These are phyloP conservation scores for Plectosphaerella sp. DNA, from an alignment of 2,329 filamentous ascomycete species.

Conservation along the genomic window DNA sequence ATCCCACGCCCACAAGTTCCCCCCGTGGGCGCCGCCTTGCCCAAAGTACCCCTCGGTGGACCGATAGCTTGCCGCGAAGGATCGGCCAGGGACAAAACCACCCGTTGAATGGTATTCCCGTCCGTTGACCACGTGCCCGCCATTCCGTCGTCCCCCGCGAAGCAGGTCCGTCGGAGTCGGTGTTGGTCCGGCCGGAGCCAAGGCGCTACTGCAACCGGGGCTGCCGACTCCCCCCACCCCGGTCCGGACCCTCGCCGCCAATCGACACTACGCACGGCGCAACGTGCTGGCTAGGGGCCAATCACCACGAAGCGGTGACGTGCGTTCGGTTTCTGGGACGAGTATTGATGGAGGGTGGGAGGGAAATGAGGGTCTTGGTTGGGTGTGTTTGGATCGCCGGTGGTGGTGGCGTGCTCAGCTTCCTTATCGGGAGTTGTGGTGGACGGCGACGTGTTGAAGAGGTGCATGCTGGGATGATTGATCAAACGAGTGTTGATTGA, in stretches of 20 bases:
- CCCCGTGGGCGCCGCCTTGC: neutral
- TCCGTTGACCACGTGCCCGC: neutral
- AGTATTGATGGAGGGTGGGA: neutral
- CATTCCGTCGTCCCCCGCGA: neutral
- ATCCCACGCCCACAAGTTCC: neutral
- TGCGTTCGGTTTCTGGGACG: neutral
- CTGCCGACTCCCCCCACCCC: neutral
- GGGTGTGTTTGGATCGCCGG: neutral
- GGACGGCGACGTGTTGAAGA: neutral
- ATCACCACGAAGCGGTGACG: neutral
- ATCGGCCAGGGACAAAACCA: neutral
- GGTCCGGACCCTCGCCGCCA: neutral
- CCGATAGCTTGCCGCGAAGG: neutral
- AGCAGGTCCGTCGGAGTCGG: neutral
- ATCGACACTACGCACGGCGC: neutral
- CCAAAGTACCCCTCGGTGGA: neutral
- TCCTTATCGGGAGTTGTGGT: neutral
- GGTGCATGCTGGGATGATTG: neutral
- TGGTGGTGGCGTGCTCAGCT: neutral
- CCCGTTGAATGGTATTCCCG: neutral
- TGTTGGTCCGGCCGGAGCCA: neutral
- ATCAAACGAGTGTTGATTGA: too few species aligned
- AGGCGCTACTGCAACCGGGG: neutral
- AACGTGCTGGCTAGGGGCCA: neutral
- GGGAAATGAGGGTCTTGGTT: neutral